Base-by-base conservation (phyloP, 2,329 filamentous ascomycete species). In the Parastagonospora avenae region DNA sequence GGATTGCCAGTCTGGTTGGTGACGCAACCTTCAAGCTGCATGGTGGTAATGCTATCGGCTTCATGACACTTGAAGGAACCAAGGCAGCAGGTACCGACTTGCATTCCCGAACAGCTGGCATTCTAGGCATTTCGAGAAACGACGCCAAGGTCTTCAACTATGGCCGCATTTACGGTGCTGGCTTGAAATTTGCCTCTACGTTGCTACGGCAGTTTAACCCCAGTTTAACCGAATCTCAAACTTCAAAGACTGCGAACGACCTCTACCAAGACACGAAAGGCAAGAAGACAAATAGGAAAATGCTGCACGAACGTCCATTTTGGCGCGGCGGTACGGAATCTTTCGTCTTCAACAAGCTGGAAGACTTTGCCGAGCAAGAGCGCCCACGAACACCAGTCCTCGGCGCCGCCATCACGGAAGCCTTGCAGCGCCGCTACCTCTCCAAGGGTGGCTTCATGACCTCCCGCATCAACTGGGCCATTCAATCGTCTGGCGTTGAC, bases 121-220 rank as follows among this genome's bases (percentile, higher is more conserved):
- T 99, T 50, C 76, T 99, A 2, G 93, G 92, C 6, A 99, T 99
- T 54, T 95, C 91, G 2, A 85, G 94, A 54, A 97, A 97, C 66
- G 87, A 97, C 66, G 94, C 94, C 51, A 99, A 99, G 71, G 86
- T 99, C 1, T 99, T 99, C 80, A 99, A 99, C 72, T 99, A 99
- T 64, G 95, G 95, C 7, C 90, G 95, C 35, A 99, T 99, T 42
- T 99, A 99, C 67, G 95, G 94, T n/a, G 95, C 94, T 4, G 95
- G 94, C 0, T 78, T 97, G 43, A 96, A 92, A 63, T 99, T 99
- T 68, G 94, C 94, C 0, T 87, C 89, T 2, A 95, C 91, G 8
- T 80, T 99, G 2, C 82, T 99, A 2, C 85, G 92, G 7, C 94
- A 97, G 68, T 99, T 99, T 78, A 97, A 97, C 64, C 92, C 93